phyloP scores from a whole-genome alignment of 148 eudicot species.

The Diospyros kaki region DNA sequence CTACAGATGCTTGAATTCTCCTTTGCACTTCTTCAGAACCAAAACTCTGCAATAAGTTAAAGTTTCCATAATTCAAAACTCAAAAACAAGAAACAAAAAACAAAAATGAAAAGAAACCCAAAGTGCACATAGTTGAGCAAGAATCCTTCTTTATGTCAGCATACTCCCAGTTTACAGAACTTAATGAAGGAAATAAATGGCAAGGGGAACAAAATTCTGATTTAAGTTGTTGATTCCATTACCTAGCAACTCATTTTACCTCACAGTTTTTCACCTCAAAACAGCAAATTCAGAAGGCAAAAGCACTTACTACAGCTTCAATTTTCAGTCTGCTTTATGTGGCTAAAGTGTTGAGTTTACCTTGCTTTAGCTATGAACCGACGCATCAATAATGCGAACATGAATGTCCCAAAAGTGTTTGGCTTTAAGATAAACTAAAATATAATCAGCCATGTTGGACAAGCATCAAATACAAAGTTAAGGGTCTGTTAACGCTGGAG shows the following conservation, averaged over 20 bases:
- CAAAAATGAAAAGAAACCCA: background rate
- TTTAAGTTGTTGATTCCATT: background rate
- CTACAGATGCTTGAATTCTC: constrained; percentile 36
- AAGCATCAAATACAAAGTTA: too few species aligned
- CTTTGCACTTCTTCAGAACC: constrained; percentile 40
- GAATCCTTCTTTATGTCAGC: background rate
- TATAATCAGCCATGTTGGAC: too few species aligned
- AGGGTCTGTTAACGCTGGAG: too few species aligned
- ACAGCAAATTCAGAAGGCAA: background rate
- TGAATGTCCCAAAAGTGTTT: too few species aligned
- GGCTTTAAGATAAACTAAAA: too few species aligned
- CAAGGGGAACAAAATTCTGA: background rate
- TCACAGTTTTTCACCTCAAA: background rate
- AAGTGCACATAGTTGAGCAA: too few species aligned
- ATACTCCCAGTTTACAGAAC: background rate
- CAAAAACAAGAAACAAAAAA: background rate
- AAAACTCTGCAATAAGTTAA: constrained; percentile 39
- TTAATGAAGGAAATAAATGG: background rate
- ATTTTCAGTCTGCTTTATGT: background rate
- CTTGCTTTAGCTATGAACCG: too few species aligned
- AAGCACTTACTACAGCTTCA: background rate
- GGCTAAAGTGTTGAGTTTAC: too few species aligned
- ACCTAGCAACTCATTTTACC: background rate
- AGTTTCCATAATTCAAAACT: background rate
- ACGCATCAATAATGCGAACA: too few species aligned